Base-by-base conservation (phyloP, 495 filamentous ascomycete genomes). In the Xylaria scruposa region DNA sequence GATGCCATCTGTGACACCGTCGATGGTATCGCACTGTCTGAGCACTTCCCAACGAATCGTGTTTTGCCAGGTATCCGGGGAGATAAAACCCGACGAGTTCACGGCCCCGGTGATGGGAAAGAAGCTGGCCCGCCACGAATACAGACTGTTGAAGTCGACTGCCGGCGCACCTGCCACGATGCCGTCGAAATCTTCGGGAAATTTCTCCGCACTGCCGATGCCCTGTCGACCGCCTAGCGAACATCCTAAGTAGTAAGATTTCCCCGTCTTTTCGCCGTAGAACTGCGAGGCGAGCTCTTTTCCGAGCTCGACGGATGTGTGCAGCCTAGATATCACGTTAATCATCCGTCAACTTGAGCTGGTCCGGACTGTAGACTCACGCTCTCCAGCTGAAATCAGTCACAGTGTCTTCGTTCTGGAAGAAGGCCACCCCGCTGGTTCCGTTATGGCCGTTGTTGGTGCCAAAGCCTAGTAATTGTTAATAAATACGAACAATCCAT, bases 401-500 rank as follows among this genome's bases (percentile, higher is more conserved):
- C 1, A 90, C 51, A 8, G 87, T 83, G 36, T 88, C 85, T 0
- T 83, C 76, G 56, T 87, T 83, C 7, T 85, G 78, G 44, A 83
- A 86, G 74, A 90, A 90, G 0, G 83, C 78, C 26, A 80, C 66
- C 13, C 86, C 88, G 7, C 81, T 80, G 1, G 83, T 86, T 24
- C 88, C 88, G 73, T 88, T 85, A 70, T 90, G 87, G 6, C 88
- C 87, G 51, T 88, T 88, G 72, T 89, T 90, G 12, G 86, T 81
- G 6, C 87, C 88, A 12, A 88, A 69, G 17, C n/a, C 67, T 69
- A 60, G 4, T 33, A 17, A 0, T 24, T 46, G 15, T 59, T 21
- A 59, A 7, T 44, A 29, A 0, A 13, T 67, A 15, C 13, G n/a
- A 4, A 62, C 9, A 38, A 21, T 2, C 17, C 59, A 17, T 1